Evolutionary conservation across 371 early-diverging fungal genomes (phyloP).

Genomic region (Lichtheimia ramosa): DNA sequence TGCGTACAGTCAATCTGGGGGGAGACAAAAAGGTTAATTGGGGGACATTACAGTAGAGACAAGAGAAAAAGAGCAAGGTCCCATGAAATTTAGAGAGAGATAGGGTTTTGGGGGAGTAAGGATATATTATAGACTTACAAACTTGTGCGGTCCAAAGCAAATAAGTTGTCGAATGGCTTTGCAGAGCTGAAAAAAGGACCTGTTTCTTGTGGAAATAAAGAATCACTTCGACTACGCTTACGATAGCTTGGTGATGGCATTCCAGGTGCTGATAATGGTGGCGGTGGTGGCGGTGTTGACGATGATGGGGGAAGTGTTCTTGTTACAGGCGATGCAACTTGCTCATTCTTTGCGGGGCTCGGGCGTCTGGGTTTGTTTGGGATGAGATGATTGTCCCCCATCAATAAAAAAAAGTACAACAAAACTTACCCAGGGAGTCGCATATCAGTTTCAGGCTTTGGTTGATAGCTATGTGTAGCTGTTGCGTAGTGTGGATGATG

Average conservation of each 20-base stretch:
- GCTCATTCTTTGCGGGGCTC: constrained; percentile 15
- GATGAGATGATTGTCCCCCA: neutral
- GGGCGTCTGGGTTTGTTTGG: constrained; percentile 1
- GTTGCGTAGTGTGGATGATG: constrained; percentile 4
- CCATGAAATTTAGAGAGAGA: no score
- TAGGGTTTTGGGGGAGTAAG: no score
- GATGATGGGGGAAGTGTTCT: constrained; percentile 1
- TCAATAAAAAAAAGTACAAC: neutral
- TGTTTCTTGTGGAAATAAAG: constrained; percentile 35
- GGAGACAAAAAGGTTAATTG: neutral
- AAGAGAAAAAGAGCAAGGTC: no score
- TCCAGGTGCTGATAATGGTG: neutral
- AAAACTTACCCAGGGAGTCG: constrained; percentile 2
- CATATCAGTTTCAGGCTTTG: constrained; percentile 5
- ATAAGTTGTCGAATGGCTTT: constrained; percentile 61
- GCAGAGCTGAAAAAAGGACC: constrained; percentile 68
- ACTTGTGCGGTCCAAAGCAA: constrained; percentile 58
- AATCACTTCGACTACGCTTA: constrained; percentile 17
- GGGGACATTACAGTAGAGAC: no score
- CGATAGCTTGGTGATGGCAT: neutral
- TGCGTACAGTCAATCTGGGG: constrained; percentile 31
- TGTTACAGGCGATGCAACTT: neutral
- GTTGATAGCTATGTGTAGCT: neutral
- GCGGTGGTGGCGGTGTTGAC: neutral
- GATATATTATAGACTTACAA: constrained; percentile 43